phyloP scores from a whole-genome alignment of 1,139 yeast genomes.

The Protomyces lactucae-debilis region DNA sequence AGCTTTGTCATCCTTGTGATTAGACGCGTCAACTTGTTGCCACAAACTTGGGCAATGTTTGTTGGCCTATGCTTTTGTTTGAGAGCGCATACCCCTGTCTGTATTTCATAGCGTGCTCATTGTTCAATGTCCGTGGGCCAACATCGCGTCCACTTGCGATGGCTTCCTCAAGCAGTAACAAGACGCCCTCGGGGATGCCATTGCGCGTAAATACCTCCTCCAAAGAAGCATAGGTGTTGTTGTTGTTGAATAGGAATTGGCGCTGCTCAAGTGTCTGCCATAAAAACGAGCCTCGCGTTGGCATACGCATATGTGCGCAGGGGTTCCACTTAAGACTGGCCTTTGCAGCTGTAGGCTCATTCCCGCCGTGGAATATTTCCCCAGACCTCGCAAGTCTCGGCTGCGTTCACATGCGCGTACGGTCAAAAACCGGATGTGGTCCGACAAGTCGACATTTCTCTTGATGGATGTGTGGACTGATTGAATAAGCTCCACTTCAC shows the following conservation, averaged over 20 bases:
- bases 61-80: slow-evolving; percentile 7
- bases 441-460: slow-evolving; percentile 19
- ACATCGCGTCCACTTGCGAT: background rate
- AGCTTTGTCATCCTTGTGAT: background rate
- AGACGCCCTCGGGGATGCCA: slow-evolving; percentile 1
- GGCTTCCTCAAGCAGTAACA: background rate
- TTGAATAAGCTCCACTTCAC: slow-evolving; percentile 3
- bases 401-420: slow-evolving; percentile 16
- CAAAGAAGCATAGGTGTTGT: slow-evolving; percentile 13
- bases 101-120: slow-evolving; percentile 8
- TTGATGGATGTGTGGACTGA: slow-evolving; percentile 11
- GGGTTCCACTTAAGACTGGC: slow-evolving; percentile 12
- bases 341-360: slow-evolving; percentile 12
- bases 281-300: slow-evolving; percentile 6
- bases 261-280: slow-evolving; percentile 13
- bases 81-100: background rate
- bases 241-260: slow-evolving; percentile 4
- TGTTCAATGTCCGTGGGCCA: slow-evolving; percentile 3
- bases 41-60: slow-evolving; percentile 11
- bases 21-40: background rate
- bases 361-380: slow-evolving; percentile 1
- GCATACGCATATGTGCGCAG: slow-evolving; percentile 7
- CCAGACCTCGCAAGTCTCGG: slow-evolving; percentile 19
- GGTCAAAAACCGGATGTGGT: slow-evolving; percentile 15
- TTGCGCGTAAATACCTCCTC: slow-evolving; percentile 12